Evolutionary conservation across 2,329 filamentous ascomycete genomes (phyloP), one percentile per base, ranked within the genome.

Genomic region (Neoarthrinium moseri): DNA sequence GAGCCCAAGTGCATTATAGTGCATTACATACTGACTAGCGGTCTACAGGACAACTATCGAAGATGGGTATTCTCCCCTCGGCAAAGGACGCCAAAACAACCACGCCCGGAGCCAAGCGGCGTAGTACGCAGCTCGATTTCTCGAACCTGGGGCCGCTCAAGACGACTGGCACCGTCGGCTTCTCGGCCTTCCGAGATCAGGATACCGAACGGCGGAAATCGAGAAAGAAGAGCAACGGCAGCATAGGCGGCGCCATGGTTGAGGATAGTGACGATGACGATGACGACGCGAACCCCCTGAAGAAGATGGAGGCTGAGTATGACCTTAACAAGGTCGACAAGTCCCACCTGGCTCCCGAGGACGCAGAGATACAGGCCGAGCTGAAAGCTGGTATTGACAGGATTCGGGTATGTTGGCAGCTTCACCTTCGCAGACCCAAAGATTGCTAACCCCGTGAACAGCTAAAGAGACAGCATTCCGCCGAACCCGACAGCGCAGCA

Each of bases 61-160:
- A 97, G 69, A 96, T 99, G 85, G 92, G 92, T 29, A 89, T 99
- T 29, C 69, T 95, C 23, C 78, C 84, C 34, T 77, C 84, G 7
- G 67, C 81, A 4, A 92, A 91, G 63, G 68, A 77, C 12, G 71
- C 81, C 18, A 81, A 85, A 46, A 74, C 81, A 12, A 80, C 81
- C 1, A 75, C 83, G 1, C 74, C 74, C 30, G 75, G 78, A 6
- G 68, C 71, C n/a, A 95, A 95, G 68, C 80, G 91, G 57, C 85
- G 90, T 57, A 95, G 91, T 4, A 79, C 86, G 6, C 87, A 90
- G 56, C 78, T 91, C 1, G 90, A 96, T 67, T 92, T 97, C 60
- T 86, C 89, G 12, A 90, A 80, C 46, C 77, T 97, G 8, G 87
- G 86, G 3, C 91, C 91, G 0, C 74, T 97, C 18, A 95, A 95